Evolutionary conservation across 2,329 filamentous ascomycete species (phyloP).

Genomic region (Dothistroma septosporum): DNA sequence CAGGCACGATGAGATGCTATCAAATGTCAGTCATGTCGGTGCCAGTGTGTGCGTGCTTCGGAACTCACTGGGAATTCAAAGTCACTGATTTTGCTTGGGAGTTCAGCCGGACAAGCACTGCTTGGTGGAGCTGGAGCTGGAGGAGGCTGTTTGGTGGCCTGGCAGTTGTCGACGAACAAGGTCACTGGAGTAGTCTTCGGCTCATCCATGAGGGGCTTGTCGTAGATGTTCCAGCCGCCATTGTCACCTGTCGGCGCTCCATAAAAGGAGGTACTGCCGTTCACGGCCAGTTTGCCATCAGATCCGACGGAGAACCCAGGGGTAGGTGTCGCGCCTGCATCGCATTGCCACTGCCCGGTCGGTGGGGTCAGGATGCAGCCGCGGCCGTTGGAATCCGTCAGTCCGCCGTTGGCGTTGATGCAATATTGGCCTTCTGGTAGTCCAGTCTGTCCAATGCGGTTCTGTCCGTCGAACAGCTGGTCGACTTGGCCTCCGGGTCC

Average conservation of each 20-base stretch:
- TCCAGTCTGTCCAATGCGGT: constrained; percentile 49
- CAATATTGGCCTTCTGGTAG: constrained; percentile 49
- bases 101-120: constrained; percentile 11
- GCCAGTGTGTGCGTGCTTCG: background rate
- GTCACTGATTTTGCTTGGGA: constrained; percentile 7
- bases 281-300: constrained; percentile 51
- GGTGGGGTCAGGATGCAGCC: constrained; percentile 61
- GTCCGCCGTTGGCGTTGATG: constrained; percentile 49
- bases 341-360: constrained; percentile 60
- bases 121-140: constrained; percentile 10
- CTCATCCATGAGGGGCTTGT: constrained; percentile 39
- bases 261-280: constrained; percentile 53
- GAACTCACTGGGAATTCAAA: background rate
- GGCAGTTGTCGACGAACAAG: constrained; percentile 33
- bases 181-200: constrained; percentile 50
- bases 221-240: constrained; percentile 56
- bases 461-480: constrained; percentile 60
- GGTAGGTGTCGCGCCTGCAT: constrained; percentile 49
- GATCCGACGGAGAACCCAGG: constrained; percentile 55
- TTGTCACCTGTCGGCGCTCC: constrained; percentile 49
- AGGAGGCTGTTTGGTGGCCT: constrained; percentile 8
- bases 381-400: constrained; percentile 54
- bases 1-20: constrained; percentile 60
- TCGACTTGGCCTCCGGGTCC: constrained; percentile 51
- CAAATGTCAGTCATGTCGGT: constrained; percentile 33